phyloP scores from a whole-genome alignment of 768 basidiomycete species.

The Mrakia frigida region DNA sequence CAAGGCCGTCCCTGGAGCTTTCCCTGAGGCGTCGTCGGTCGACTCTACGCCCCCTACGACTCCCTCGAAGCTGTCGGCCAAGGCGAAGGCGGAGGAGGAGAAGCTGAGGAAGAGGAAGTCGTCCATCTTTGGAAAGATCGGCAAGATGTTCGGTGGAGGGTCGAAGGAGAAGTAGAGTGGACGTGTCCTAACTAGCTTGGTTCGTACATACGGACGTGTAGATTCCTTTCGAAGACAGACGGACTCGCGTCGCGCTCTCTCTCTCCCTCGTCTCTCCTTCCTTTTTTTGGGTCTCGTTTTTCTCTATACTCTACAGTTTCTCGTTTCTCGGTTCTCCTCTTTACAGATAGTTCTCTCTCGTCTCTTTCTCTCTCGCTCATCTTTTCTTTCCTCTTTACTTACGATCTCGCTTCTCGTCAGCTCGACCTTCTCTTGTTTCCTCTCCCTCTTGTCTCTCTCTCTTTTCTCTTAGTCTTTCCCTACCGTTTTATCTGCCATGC shows the following conservation, averaged over 20 bases:
- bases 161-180: conserved; percentile 19
- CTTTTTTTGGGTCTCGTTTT: too few species aligned
- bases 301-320: too few species aligned
- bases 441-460: neutral
- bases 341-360: too few species aligned
- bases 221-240: too few species aligned
- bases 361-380: too few species aligned
- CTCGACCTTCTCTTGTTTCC: neutral
- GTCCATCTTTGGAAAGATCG: conserved; percentile 10
- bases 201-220: too few species aligned
- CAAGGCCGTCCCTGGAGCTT: neutral
- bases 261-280: too few species aligned
- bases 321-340: too few species aligned
- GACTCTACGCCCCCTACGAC: conserved; percentile 10
- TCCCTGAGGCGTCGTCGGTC: neutral
- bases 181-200: too few species aligned
- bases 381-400: too few species aligned
- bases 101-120: conserved; percentile 28
- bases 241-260: too few species aligned
- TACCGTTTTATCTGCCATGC: neutral
- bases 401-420: neutral
- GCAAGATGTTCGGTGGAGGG: conserved; percentile 8
- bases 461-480: neutral
- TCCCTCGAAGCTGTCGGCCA: neutral
- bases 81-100: conserved; percentile 10